phyloP scores from a whole-genome alignment of 805 yeast species.

The Metschnikowia santaceciliae region DNA sequence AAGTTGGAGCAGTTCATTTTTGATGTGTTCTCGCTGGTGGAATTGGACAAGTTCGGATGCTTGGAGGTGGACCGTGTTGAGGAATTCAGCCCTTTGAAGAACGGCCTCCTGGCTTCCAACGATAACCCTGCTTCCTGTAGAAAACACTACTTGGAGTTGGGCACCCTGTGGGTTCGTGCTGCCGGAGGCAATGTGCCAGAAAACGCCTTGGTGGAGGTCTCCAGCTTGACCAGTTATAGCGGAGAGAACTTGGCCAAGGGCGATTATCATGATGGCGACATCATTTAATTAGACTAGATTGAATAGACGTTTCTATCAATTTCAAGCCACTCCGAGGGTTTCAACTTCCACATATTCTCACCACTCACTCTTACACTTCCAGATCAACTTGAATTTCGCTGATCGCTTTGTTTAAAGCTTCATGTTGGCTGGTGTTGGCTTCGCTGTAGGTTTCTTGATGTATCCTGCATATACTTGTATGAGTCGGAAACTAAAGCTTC shows the following conservation, averaged over 20 bases:
- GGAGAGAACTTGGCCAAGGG: slow-evolving; percentile 57
- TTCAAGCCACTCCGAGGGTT: no score
- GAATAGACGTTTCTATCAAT: no score
- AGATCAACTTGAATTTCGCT: no score
- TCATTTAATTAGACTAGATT: neutral
- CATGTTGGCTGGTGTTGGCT: no score
- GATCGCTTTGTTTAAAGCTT: no score
- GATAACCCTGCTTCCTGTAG: slow-evolving; percentile 87
- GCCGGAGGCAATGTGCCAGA: slow-evolving; percentile 63
- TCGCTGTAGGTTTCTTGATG: no score
- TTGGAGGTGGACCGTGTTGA: slow-evolving; percentile 81
- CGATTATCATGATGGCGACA: slow-evolving; percentile 31
- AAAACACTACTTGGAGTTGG: slow-evolving; percentile 56
- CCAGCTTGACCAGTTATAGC: slow-evolving; percentile 66
- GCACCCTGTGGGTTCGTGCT: slow-evolving; percentile 66
- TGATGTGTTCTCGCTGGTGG: slow-evolving; percentile 85
- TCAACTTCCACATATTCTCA: no score
- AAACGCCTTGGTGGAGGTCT: slow-evolving; percentile 63
- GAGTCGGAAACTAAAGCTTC: no score
- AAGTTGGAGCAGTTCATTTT: slow-evolving; percentile 95
- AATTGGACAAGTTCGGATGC: slow-evolving; percentile 73
- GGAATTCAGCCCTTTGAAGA: slow-evolving; percentile 93
- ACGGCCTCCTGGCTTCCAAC: slow-evolving; percentile 74
- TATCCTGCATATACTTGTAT: no score
- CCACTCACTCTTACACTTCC: no score